phyloP scores from a whole-genome alignment of 1,139 yeast species.

The Kodamaea derodonti region DNA sequence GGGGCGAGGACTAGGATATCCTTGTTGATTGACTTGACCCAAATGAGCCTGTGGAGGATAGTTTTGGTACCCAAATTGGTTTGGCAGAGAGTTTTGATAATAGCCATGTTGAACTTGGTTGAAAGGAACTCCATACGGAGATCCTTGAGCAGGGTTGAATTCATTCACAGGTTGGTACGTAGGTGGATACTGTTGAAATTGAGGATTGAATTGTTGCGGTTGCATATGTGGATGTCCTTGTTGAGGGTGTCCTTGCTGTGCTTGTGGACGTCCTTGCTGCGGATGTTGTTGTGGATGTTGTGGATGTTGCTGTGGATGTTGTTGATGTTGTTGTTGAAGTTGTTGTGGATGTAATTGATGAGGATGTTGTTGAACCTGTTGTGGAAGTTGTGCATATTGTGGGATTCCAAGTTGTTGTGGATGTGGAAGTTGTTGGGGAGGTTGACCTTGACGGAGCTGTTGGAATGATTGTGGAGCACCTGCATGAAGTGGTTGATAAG shows the following conservation, averaged over 20 bases:
- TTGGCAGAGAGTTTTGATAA: constrained; percentile 7
- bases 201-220: constrained; percentile 2
- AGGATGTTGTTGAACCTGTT: constrained; percentile 7
- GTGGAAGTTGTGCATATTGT: constrained; percentile 3
- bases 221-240: not conserved
- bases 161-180: constrained; percentile 5
- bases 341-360: constrained; percentile 4
- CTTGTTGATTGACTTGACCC: constrained; percentile 1
- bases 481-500: constrained; percentile 10
- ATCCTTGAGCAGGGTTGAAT: constrained; percentile 6
- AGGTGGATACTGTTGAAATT: not conserved
- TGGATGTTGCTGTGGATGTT: constrained; percentile 4
- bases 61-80: constrained; percentile 5
- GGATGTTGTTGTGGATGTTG: constrained; percentile 2
- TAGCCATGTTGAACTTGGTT: constrained; percentile 12
- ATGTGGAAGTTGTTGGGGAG: constrained; percentile 5
- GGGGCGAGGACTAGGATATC: constrained; percentile 3
- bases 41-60: constrained; percentile 4
- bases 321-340: constrained; percentile 5
- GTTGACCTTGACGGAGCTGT: constrained; percentile 5
- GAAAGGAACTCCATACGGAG: constrained; percentile 16
- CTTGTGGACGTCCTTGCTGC: constrained; percentile 1
- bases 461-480: constrained; percentile 7
- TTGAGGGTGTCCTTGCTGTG: not conserved
- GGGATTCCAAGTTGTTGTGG: constrained; percentile 2